Evolutionary conservation across 2,329 filamentous ascomycete genomes (phyloP).

Genomic region (Fusarium acutatum): DNA sequence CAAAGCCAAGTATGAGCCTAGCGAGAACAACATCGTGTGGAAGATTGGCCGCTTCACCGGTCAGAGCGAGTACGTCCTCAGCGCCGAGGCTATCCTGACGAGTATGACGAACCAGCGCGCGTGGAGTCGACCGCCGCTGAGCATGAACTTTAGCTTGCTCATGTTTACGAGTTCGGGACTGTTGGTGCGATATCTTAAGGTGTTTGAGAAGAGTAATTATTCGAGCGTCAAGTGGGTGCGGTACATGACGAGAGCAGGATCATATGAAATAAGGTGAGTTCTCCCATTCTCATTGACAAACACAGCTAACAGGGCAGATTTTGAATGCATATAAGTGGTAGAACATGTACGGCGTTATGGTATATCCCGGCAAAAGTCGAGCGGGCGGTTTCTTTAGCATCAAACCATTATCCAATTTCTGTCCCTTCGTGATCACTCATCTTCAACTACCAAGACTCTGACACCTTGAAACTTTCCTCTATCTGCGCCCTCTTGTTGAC

Average conservation of each 20-base stretch:
- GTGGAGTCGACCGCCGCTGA: slow-evolving; percentile 93
- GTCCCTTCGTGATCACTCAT: slow-evolving; percentile 29
- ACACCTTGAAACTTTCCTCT: slow-evolving; percentile 38
- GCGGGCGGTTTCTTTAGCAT: slow-evolving; percentile 41
- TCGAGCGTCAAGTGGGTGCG: slow-evolving; percentile 99
- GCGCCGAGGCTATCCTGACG: slow-evolving; percentile 90
- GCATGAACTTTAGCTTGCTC: slow-evolving; percentile 88
- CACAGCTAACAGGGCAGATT: slow-evolving; percentile 44
- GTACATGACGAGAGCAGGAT: slow-evolving; percentile 98
- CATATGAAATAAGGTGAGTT: slow-evolving; percentile 89
- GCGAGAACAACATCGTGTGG: slow-evolving; percentile 98
- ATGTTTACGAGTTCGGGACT: slow-evolving; percentile 98
- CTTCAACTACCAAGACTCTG: slow-evolving; percentile 40
- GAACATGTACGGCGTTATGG: slow-evolving; percentile 44
- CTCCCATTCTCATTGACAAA: neutral
- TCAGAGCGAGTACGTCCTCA: slow-evolving; percentile 95
- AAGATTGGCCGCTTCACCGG: slow-evolving; percentile 98
- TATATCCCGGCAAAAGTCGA: slow-evolving; percentile 45
- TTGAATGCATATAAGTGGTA: slow-evolving; percentile 42
- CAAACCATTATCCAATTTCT: slow-evolving; percentile 19
- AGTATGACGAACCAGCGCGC: slow-evolving; percentile 98
- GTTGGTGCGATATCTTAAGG: slow-evolving; percentile 93
- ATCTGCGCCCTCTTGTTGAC: slow-evolving; percentile 40
- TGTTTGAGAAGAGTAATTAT: slow-evolving; percentile 99
- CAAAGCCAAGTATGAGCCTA: slow-evolving; percentile 97